A percentile compares a stretch with the other conserved stretches of the same genome.
phyloP scores from a whole-genome alignment of 371 early-diverging fungal genomes.

The Apophysomyces elegans region DNA sequence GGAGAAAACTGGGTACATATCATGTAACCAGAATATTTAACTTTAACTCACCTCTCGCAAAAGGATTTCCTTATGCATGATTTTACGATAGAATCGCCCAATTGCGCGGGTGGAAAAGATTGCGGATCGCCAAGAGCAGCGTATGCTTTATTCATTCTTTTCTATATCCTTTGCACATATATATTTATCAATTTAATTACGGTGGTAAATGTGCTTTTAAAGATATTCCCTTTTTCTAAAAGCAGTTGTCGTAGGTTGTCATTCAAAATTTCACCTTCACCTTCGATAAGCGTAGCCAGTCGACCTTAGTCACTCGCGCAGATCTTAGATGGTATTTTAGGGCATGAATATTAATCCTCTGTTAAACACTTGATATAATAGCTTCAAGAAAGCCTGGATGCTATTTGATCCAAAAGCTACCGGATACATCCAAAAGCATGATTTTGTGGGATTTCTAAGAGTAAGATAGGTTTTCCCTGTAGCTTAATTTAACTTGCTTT shows the following conservation, averaged over 20 bases:
- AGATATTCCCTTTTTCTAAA: too few species aligned
- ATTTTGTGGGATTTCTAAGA: slow-evolving; percentile 47
- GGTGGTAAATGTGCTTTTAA: slow-evolving; percentile 35
- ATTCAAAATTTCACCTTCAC: slow-evolving; percentile 63
- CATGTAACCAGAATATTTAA: too few species aligned
- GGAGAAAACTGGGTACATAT: slow-evolving; percentile 59
- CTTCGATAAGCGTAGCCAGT: slow-evolving; percentile 53
- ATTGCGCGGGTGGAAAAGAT: slow-evolving; percentile 48
- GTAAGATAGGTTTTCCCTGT: slow-evolving; percentile 17
- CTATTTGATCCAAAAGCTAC: slow-evolving; percentile 52
- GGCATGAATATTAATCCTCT: not conserved
- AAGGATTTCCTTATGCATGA: slow-evolving; percentile 60
- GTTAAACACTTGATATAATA: slow-evolving; percentile 6
- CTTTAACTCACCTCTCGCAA: slow-evolving; percentile 11
- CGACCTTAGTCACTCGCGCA: slow-evolving; percentile 53
- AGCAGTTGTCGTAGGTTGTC: slow-evolving; percentile 32
- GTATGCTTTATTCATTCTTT: slow-evolving; percentile 44
- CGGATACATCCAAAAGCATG: slow-evolving; percentile 45
- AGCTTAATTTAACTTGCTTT: not conserved
- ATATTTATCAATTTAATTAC: slow-evolving; percentile 60
- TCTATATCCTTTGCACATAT: slow-evolving; percentile 59
- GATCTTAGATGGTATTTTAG: slow-evolving; percentile 44
- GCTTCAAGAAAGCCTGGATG: slow-evolving; percentile 57
- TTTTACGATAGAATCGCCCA: slow-evolving; percentile 41
- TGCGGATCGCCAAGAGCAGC: slow-evolving; percentile 53